A percentile compares a stretch with the other conserved stretches of the same genome.
phyloP scores from a whole-genome alignment of 805 yeast species.

The Candida loeiensis region DNA sequence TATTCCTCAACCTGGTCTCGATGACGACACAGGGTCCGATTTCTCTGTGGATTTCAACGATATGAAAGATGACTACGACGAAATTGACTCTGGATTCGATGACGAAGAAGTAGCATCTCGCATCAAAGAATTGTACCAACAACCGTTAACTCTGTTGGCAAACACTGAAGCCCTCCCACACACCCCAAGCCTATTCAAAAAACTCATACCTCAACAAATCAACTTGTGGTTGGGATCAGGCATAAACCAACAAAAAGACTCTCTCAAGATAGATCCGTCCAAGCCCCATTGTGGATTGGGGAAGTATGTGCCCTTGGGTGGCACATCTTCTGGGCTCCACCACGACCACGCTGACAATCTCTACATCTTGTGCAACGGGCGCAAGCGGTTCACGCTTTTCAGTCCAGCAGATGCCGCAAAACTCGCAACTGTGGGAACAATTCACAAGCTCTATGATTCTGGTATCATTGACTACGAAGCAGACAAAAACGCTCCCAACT shows the following conservation, averaged over 20 bases:
- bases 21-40: too few relatives aligned
- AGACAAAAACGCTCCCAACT: conserved; percentile 54
- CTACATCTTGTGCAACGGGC: conserved; percentile 58
- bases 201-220: conserved; percentile 62
- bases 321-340: conserved; percentile 70
- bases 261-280: conserved; percentile 3
- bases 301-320: conserved; percentile 31
- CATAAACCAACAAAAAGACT: conserved; percentile 5
- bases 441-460: conserved; percentile 49
- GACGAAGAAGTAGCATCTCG: conserved; percentile 30
- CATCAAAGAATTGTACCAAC: conserved; percentile 51
- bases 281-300: conserved; percentile 39
- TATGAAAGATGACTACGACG: conserved; percentile 50
- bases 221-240: conserved; percentile 69
- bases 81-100: conserved; percentile 18
- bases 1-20: too few relatives aligned
- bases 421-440: conserved; percentile 61
- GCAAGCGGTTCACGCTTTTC: conserved; percentile 63
- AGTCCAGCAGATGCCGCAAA: conserved; percentile 59
- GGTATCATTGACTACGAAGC: conserved; percentile 65
- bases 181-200: conserved; percentile 40
- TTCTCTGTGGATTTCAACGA: conserved; percentile 43
- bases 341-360: conserved; percentile 81
- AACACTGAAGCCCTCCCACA: conserved; percentile 29
- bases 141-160: conserved; percentile 51